These are phyloP conservation scores for Beauveria rudraprayagi DNA, from an alignment of 2,329 filamentous ascomycete species.

Conservation along the genomic window DNA sequence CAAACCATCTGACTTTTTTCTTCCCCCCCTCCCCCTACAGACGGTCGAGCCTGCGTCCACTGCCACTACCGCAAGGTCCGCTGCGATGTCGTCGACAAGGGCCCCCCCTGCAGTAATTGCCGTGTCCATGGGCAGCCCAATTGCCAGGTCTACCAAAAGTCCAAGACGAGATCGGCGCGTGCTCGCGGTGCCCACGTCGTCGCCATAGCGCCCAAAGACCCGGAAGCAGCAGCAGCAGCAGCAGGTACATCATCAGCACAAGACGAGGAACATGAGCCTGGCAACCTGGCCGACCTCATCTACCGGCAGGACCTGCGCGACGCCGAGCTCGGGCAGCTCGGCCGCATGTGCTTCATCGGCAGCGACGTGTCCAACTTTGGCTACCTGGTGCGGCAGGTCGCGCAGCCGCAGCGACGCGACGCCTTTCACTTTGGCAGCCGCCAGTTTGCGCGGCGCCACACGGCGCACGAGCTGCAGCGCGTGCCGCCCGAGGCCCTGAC, in stretches of 20 bases:
- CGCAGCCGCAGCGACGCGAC: constrained; percentile 18
- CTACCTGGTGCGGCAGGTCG: constrained; percentile 43
- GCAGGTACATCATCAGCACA: constrained; percentile 7
- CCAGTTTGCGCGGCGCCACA: constrained; percentile 28
- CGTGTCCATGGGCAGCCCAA: constrained; percentile 30
- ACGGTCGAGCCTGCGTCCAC: constrained; percentile 35
- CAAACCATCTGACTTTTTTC: not conserved
- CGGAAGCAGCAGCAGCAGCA: not conserved
- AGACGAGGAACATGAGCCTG: constrained; percentile 33
- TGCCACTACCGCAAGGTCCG: constrained; percentile 44
- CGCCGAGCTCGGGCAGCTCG: constrained; percentile 37
- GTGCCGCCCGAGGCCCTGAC: constrained; percentile 38
- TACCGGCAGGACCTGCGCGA: constrained; percentile 37
- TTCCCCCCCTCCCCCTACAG: constrained; percentile 11
- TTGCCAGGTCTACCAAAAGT: constrained; percentile 43
- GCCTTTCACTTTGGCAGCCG: constrained; percentile 28
- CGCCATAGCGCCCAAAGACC: not conserved
- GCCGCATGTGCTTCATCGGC: constrained; percentile 45
- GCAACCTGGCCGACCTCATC: constrained; percentile 42
- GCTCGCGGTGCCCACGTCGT: not conserved
- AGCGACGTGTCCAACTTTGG: constrained; percentile 49
- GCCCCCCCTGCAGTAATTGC: constrained; percentile 41
- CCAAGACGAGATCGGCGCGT: constrained; percentile 24
- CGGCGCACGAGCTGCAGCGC: constrained; percentile 25
- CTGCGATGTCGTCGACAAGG: constrained; percentile 39